Evolutionary conservation across 108 stramenopile species (phyloP), one percentile per base, ranked within the genome.

Genomic region (Pelagomonas calceolata): DNA sequence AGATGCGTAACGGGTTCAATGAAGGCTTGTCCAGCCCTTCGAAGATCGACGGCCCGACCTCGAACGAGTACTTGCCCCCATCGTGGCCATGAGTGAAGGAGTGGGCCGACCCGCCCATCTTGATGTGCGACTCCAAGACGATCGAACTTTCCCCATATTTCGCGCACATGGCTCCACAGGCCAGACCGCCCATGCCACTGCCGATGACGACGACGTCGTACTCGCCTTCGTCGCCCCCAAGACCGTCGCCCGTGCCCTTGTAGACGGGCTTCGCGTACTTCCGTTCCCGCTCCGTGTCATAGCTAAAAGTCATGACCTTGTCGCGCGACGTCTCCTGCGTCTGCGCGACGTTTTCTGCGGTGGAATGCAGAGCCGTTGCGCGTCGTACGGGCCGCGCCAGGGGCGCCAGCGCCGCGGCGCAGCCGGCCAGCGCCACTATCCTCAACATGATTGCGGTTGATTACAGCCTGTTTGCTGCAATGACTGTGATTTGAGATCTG

Each of bases 161-260:
- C 45, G 92, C 92, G 34, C 77, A 80, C 4, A 92, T 69, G 29
- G 92, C 90, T 34, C 83, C 83, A 71, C 92, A 92, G 66, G 90
- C 77, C 35, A 92, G 74, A 33, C 92, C 92, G 31, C 92, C 92
- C 92, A 92, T 92, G 29, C 91, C 91, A 46, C 84, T 85, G 30
- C 91, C 91, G 51, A 92, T 90, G n/a, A 92, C 90, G 70, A 92
- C 75, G 33, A 90, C 84, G 75, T 92, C 92, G 78, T 91, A 90
- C 69, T 88, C 88, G 16, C 89, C 89, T n/a, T 75, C 64, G 30
- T 88, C 92, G 32, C 88, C 88, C 7, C 87, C 88, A 31, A 90
- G 66, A 33, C 92, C 92, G 66, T 92, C 90, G 60, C 92, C 92
- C 34, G 92, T 92, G 39, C 92, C 92, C 21, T 89, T 89, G 72